Base-by-base conservation (phyloP, 2,329 filamentous ascomycete species). In the Ramularia endophylla region DNA sequence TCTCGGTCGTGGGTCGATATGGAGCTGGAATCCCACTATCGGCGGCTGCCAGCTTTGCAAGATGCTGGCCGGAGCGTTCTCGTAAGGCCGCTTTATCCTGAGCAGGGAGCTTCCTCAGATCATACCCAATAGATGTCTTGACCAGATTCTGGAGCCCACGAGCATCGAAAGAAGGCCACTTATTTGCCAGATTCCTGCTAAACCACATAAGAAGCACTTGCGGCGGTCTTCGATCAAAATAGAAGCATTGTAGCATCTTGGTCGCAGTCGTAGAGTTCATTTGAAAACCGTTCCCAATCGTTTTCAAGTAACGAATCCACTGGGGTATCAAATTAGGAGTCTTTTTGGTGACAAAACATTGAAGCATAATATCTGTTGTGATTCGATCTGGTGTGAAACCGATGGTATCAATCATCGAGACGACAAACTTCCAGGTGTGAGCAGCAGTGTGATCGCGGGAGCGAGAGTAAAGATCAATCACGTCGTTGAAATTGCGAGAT, bases 401-500 rank as follows among this genome's bases (percentile, higher is more conserved):
- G 8, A 56, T 36, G 7, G 49, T 20, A 2, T 48, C 43, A 5
- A 58, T 49, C 4, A 55, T 38, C 8, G 37, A 40, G 7, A 43
- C 51, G 12, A 57, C 46, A 30, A 63, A 58, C 2, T 43, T 36
- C 51, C 52, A 59, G 11, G 51, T 51, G 28, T 62, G 49, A 6
- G 31, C 36, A 6, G 47, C 44, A 17, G 27, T 44, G 29, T 61
- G 56, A 8, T 43, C n/a, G 13, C 32, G 30, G 5, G 48, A 12
- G 13, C 32, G 30, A 7, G 48, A 39, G 41, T 49, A 52, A 8
- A 44, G 37, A 11, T 46, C 35, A 11, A 58, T 38, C 3, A 50
- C 40, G n/a, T 44, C 37, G 22, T 57, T 53, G 35, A 56, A 40
- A 13, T 42, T 43, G 27, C 38, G 15, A 20, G 22, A 40, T 12